Conservation (phyloP, 495 filamentous ascomycete species). For the Penicillium simplicissimum region DNA sequence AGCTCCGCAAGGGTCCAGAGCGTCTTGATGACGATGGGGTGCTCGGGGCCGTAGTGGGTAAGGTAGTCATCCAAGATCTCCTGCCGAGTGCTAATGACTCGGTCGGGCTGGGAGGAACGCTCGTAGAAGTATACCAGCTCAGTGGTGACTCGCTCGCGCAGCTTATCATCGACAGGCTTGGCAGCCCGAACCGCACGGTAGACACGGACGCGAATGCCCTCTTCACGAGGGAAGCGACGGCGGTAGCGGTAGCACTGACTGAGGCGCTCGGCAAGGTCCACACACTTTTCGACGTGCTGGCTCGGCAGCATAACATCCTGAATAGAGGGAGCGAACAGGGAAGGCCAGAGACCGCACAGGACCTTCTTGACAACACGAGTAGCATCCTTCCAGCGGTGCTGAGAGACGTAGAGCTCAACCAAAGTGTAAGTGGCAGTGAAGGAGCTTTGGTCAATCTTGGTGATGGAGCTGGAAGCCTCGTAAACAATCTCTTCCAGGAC, state of each 20-base stretch:
- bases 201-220: constrained; percentile 38
- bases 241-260: constrained; percentile 38
- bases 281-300: constrained; percentile 29
- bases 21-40: constrained; percentile 35
- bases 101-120: constrained; percentile 36
- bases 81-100: constrained; percentile 31
- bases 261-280: constrained; percentile 34
- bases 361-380: constrained; percentile 37
- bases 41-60: constrained; percentile 31
- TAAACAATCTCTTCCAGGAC: constrained; percentile 36
- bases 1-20: constrained; percentile 39
- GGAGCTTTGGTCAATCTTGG: constrained; percentile 30
- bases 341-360: constrained; percentile 35
- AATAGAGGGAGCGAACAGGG: constrained; percentile 34
- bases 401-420: constrained; percentile 31
- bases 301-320: constrained; percentile 35
- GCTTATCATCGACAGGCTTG: constrained; percentile 34
- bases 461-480: constrained; percentile 30
- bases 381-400: constrained; percentile 45
- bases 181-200: constrained; percentile 32
- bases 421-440: constrained; percentile 33
- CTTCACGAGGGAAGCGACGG: constrained; percentile 37
- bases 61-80: constrained; percentile 37
- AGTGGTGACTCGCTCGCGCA: constrained; percentile 29
- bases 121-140: constrained; percentile 35